Conservation (phyloP, 768 basidiomycete species). For the Arthromyces matolae region DNA sequence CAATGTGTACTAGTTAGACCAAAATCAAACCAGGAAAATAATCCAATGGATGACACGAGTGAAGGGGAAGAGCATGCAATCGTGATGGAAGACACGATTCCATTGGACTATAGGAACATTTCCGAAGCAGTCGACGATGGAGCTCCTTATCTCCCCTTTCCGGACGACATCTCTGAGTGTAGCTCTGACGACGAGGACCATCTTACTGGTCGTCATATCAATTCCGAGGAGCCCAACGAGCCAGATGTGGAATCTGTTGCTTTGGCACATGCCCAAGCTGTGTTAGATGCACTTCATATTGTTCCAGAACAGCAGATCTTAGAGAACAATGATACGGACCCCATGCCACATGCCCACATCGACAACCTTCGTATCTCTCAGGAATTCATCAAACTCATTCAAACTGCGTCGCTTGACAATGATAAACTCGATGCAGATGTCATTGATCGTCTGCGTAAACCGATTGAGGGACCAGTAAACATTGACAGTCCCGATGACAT, state of each 20-base stretch:
- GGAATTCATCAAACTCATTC: constrained; percentile 11
- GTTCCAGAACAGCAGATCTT: not conserved
- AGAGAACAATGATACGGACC: not conserved
- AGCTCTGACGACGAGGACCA: not conserved
- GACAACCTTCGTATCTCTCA: constrained; percentile 1
- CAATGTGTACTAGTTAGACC: not conserved
- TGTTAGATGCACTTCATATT: not conserved
- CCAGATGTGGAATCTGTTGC: not conserved
- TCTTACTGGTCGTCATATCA: not conserved
- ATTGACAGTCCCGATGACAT: not conserved
- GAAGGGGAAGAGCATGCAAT: not conserved
- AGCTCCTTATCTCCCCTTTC: no score
- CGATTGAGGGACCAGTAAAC: not conserved
- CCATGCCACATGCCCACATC: not conserved
- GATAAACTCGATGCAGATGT: constrained; percentile 2
- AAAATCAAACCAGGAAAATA: no score
- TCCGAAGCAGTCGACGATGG: not conserved
- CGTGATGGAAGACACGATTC: not conserved
- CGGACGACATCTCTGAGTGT: no score
- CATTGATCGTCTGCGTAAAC: not conserved
- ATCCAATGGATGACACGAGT: no score
- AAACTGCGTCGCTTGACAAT: constrained; percentile 12
- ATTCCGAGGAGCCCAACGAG: not conserved
- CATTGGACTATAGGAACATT: not conserved
- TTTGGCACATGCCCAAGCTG: not conserved